Base-by-base conservation (phyloP, 176 grass and related monocot species). In the Melocanna baccifera region DNA sequence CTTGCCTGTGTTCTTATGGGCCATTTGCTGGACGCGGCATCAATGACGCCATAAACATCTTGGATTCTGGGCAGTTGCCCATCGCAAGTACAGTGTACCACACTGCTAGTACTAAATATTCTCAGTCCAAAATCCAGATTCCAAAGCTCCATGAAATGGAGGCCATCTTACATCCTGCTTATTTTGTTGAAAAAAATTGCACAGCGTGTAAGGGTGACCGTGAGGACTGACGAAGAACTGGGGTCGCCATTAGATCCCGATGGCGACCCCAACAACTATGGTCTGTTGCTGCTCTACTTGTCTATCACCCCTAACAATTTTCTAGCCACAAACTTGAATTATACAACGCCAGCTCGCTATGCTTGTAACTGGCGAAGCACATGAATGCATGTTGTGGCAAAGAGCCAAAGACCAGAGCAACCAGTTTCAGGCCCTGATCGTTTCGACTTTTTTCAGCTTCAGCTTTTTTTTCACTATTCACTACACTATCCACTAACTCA, bases 291-390 rank as follows among this genome's bases (percentile, higher is more conserved):
- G 5, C 18, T 56, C 48, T 32, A 18, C 20, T 34, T 37, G 64
- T 51, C 22, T 41, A 64, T 28, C 41, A 29, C 29, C 39, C 5
- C 15, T 7, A 26, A 40, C 7, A 77, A 50, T 85, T 89, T 70
- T 76, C 41, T 76, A 70, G 43, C 64, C 14, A 56, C 70, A 62
- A 62, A 81, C 83, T 81, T 81, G 48, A 41, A 13, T 51, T 46
- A 72, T 71, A 70, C 55, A 65, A 78, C 47, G 7, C 20, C 18
- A 45, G 46, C 13, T 47, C 23, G 28, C 19, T 22, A 15, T 71
- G 28, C 52, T 77, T 51, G 20, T 47, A 53, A 70, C 43, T 5
- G 57, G 11, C 26, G 40, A 50, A 51, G 71, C 79, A 62, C 72
- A 83, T 77, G 40, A 40, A 46, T 59, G 52, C 86, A 77, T 67